Conservation (phyloP, 768 basidiomycete species). For the Russula sp. region DNA sequence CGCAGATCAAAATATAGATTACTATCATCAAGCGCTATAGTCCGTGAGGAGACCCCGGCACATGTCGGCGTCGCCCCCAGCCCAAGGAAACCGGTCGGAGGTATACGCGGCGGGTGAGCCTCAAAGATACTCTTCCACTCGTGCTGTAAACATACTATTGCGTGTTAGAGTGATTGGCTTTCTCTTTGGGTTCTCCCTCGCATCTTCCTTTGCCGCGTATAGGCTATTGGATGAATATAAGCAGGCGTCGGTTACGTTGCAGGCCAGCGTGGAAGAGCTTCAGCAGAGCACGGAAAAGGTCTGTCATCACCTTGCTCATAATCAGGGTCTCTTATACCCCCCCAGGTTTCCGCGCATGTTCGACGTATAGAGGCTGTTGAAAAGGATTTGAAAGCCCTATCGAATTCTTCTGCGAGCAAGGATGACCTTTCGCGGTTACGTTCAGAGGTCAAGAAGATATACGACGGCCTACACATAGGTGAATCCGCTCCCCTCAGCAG, state of each 20-base stretch:
- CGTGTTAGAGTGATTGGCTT: constrained; percentile 70
- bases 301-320: constrained; percentile 5
- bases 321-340: background rate
- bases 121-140: background rate
- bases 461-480: constrained; percentile 80
- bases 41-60: constrained; percentile 38
- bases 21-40: constrained; percentile 40
- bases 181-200: constrained; percentile 84
- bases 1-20: constrained; percentile 29
- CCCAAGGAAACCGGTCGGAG: constrained; percentile 71
- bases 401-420: constrained; percentile 59
- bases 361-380: constrained; percentile 80
- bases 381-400: constrained; percentile 77
- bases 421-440: constrained; percentile 74
- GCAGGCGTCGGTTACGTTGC: constrained; percentile 76
- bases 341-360: constrained; percentile 76
- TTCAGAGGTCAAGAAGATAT: constrained; percentile 81
- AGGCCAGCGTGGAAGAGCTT: constrained; percentile 83
- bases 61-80: constrained; percentile 50
- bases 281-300: constrained; percentile 82
- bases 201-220: constrained; percentile 82
- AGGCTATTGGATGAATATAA: constrained; percentile 89
- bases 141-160: background rate
- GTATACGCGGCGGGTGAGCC: constrained; percentile 40
- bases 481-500: constrained; percentile 26